Base-by-base conservation (phyloP, 2,329 filamentous ascomycete genomes). In the Fusarium bulbicola region DNA sequence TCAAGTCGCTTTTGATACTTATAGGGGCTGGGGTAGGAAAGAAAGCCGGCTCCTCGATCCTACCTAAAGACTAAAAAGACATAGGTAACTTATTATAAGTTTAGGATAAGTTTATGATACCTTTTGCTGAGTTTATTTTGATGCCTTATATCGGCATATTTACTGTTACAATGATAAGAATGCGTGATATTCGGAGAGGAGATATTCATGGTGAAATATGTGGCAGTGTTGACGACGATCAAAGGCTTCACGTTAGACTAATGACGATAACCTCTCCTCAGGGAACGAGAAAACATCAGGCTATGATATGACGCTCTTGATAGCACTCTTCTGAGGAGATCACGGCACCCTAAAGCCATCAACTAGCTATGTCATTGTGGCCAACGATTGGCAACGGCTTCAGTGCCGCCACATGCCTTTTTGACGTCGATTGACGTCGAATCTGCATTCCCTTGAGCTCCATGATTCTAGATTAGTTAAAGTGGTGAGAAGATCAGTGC, bases 31-130 rank as follows among this genome's bases (percentile, higher is more conserved):
- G 9, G n/a, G 16, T 5, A 20, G 43, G 24, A 26, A 13, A 26
- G 16, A 26, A 26, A 20, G 4, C 24, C 18, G 4, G 8, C 16
- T 8, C 24, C 18, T 45, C 2, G 5, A 13, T 26, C 12, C 43
- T 45, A 26, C 12, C 43, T 26, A 13, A 13, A 26, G 4, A 3
- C 6, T 18, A 12, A 13, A 6, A 20, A 26, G 12, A 26, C 4
- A 13, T 1, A 3, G 43, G 16, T 14, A 9, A 20, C 43, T 26
- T 10, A 0, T 10, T 4, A 26, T 5, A 14, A 26, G 34, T 36
- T 36, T 13, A 26, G 24, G 12, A 7, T 45, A 26, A 18, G 3
- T 45, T 9, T 26, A 24, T 10, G n/a, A 43, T 11, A 16, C 9
- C 40, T 24, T 43, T 24, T 24, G 6, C n/a, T 14, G 11, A 9